Base-by-base conservation (phyloP, 108 stramenopile species). In the Skeletonema menzelii region DNA sequence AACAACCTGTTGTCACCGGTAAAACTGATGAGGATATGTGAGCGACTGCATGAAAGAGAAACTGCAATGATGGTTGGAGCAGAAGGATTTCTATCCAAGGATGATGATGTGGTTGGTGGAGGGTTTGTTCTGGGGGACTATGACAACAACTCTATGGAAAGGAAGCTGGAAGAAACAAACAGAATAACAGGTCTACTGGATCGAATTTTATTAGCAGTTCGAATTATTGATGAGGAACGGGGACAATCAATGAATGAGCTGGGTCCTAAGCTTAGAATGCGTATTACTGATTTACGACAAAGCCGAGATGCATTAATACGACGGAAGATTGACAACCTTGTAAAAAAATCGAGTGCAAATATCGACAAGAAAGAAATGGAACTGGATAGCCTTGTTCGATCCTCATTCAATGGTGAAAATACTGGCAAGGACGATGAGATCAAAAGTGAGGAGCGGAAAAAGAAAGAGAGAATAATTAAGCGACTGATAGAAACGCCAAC, bases 41-140 rank as follows among this genome's bases (percentile, higher is more conserved):
- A 91, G 44, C 67, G 85, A 38, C 40, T 91, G 37, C 80, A 81
- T 58, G 80, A 88, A 31, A 65, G 82, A 28, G 79, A 76, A 44
- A 77, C 71, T 2, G 19, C 31, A 8, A 74, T 65, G 42, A 55
- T 73, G 46, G 59, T 74, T 2, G 73, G 73, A 15, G 69, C 57
- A 10, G 69, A 70, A 55, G 80, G 60, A 8, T 40, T 56, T 22
- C 32, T 80, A 6, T 70, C 68, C 1, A 69, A 57, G 20, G 30
- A 61, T 56, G 65, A 59, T 8, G 17, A 59, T 11, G 37, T 42
- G 11, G 15, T 42, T 3, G 64, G 37, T 22, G 32, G 66, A n/a
- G 44, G 44, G 15, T 78, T 75, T 42, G 57, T 79, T 19, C 22
- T 64, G n/a, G 70, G 63, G 0, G 65, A 64, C 20, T 74, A 73